Evolutionary conservation across 1,139 yeast genomes (phyloP), one percentile per base, ranked within the genome.

Genomic region (Zygosaccharomyces pseudobailii): DNA sequence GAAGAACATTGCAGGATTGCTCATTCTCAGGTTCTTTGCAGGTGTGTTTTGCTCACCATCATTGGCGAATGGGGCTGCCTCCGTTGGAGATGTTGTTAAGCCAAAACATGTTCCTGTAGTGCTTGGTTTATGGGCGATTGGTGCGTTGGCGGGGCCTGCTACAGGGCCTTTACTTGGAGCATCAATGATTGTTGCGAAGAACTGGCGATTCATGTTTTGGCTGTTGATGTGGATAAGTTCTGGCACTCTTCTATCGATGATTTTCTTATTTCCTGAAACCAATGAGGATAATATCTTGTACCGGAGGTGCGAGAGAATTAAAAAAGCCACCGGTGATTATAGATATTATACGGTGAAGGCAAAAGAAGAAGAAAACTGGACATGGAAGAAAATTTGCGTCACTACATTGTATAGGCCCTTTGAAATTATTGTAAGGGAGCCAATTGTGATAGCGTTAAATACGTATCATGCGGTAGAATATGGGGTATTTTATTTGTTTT

Each of bases 41-140:
- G 30, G 30, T n/a, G 30, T 27, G 6, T 27, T 27, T 27, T 27
- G 30, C 10, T 27, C 30, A 27, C 30, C 30, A 27, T 27, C 82
- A 2, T 66, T 79, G 53, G 75, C 83, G 1, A 73, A 80, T 43
- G 81, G 83, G 30, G 82, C 80, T 45, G 84, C 82, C 23, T 71
- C 80, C 3, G 70, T 79, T 42, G 68, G 75, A 24, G 85, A 80
- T 63, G 30, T 27, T 27, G 30, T 27, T n/a, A 27, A 27, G 30
- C 30, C 30, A 5, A 27, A 27, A 27, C 30, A 55, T 56, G 68
- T 55, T 68, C 78, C 52, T 60, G 70, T 82, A 43, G 69, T 80
- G 1, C 37, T 71, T 58, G 80, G 61, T 41, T 63, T 70, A 46
- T 79, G 72, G 83, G 80, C 76, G 63, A 73, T 56, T 49, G 79